Base-by-base conservation (phyloP, 2,329 filamentous ascomycete genomes). In the Phialophora tarda region DNA sequence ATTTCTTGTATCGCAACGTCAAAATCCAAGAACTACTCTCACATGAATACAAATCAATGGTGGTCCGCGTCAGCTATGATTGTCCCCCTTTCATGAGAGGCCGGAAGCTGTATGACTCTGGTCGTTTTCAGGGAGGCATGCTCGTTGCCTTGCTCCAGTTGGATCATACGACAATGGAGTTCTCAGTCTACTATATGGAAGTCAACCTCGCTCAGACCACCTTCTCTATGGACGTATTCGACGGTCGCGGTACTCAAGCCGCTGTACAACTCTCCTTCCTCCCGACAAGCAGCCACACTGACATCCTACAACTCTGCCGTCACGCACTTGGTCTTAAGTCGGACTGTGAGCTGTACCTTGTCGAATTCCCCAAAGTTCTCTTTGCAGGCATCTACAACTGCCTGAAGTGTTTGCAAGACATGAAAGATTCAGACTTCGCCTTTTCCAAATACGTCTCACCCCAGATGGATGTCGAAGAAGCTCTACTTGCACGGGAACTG, bases 301-400 rank as follows among this genome's bases (percentile, higher is more conserved):
- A 74, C 21, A 59, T 74, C 5, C 63, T 68, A 8, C 66, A 68
- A 30, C 48, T 70, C 23, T 58, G 66, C 32, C 63, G 67, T 30
- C 70, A 68, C 55, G 69, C 73, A 38, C 67, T 74, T 11, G 67
- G 71, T 21, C 71, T 68, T 41, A 56, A 55, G n/a, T 50, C 30
- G 6, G 28, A 56, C 8, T 48, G 54, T 1, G 59, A 66, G 5
- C 54, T 77, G 4, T 72, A 73, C 2, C 78, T 90, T 0, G 80
- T 89, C 0, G 88, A 90, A 68, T 89, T 90, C 63, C 88, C 87
- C 0, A 85, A 84, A 0, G 77, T 89, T 3, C 74, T 90, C 1
- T 77, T 88, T 2, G 81, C 83, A 0, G 81, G 87, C 0, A 89
- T 90, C 69, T 76, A 82, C 28, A 84, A 85, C 28, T 88, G 84